Base-by-base conservation (phyloP, 2,329 filamentous ascomycete genomes). In the Xylariaceae sp. region DNA sequence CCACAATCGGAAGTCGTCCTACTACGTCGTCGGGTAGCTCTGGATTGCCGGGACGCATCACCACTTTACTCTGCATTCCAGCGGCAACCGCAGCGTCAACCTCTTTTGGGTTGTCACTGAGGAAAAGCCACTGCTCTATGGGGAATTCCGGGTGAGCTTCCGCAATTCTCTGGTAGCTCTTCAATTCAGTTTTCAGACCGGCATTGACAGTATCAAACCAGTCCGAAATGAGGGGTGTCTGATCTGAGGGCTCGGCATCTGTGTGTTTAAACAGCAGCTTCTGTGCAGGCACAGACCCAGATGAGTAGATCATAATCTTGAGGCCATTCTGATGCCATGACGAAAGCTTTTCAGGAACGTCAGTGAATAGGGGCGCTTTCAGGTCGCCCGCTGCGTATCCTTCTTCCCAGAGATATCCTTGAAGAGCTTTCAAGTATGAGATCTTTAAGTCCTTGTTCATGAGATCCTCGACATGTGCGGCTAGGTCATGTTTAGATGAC, bases 191-290 rank as follows among this genome's bases (percentile, higher is more conserved):
- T 75, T 94, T 94, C 53, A 81, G 77, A 1, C 89, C 89, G 34
- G 89, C 88, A 68, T 89, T 92, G 55, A 88, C 81, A 3, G 88
- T 92, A 69, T 94, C 89, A 67, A 89, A 92, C 77, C 84, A 89
- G 62, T 79, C 85, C 44, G 74, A 75, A 55, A 90, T 78, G 53
- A 81, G 69, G 1, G 73, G 72, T 3, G 76, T 80, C 64, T 88
- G 69, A 67, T 89, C 82, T n/a, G 77, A 73, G 19, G 77, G 76
- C 56, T 78, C 72, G 6, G 80, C 76, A 59, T 80, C 74, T 42
- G 82, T 85, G 66, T 91, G 83, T 57, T 78, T 76, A 71, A 92
- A 92, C 59, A 92, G 79, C 58, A 92, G 75, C 72, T 90, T 89
- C 76, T 94, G 89, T 11, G 89, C 89, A 26, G 85, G 79, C 4